These are phyloP conservation scores for Elongisporangium undulatum DNA, from an alignment of 352 stramenopile genomes.

Conservation along the genomic window DNA sequence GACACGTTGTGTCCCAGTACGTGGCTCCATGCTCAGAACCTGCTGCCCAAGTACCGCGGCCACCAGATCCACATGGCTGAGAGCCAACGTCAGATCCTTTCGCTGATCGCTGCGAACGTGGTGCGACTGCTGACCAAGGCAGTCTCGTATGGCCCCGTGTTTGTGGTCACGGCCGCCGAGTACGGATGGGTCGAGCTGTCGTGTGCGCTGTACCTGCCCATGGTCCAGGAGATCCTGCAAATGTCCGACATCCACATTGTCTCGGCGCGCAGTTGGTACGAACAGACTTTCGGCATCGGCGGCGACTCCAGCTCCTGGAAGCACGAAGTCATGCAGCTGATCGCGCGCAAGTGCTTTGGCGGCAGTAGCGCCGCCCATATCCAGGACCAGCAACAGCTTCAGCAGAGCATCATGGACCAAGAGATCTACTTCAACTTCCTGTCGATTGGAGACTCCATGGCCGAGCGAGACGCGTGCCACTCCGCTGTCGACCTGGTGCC, in stretches of 20 bases:
- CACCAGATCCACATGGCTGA: constrained; percentile 57
- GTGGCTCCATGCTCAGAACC: constrained; percentile 76
- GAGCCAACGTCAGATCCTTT: constrained; percentile 53
- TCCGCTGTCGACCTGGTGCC: constrained; percentile 53
- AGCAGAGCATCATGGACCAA: constrained; percentile 2
- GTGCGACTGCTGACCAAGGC: constrained; percentile 64
- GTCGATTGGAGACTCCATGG: constrained; percentile 83
- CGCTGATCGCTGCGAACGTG: constrained; percentile 58
- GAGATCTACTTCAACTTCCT: constrained; percentile 76
- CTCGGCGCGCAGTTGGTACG: constrained; percentile 81
- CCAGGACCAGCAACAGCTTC: constrained; percentile 8
- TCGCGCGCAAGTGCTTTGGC: constrained; percentile 77
- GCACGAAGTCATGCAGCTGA: constrained; percentile 85
- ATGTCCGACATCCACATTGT: constrained; percentile 83
- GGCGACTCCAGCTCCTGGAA: constrained; percentile 81
- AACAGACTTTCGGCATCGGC: constrained; percentile 75
- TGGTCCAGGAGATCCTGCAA: constrained; percentile 57
- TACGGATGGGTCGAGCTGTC: constrained; percentile 84
- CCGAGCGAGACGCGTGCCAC: constrained; percentile 83
- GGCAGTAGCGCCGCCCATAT: constrained; percentile 6
- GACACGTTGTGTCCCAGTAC: constrained; percentile 86
- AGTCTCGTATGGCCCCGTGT: constrained; percentile 73
- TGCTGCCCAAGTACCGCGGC: constrained; percentile 76
- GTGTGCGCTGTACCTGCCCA: constrained; percentile 68
- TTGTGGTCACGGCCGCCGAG: constrained; percentile 83